Base-by-base conservation (phyloP, 768 basidiomycete genomes). In the Tephrocybe sp. region DNA sequence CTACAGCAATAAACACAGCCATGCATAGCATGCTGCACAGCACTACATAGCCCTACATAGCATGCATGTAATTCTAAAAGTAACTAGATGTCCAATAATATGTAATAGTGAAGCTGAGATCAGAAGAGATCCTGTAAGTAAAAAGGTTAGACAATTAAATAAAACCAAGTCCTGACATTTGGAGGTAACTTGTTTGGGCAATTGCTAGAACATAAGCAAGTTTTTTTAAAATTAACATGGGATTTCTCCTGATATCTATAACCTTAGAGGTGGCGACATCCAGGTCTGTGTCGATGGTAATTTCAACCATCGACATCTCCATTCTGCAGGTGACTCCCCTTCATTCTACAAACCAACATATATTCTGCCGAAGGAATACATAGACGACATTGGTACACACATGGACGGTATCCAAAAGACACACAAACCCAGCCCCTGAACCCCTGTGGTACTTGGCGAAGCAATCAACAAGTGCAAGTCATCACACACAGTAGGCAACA, bases 261-360 rank as follows among this genome's bases (percentile, higher is more conserved):
- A 31, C n/a, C 21, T 24, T n/a, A 66, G 70, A 1, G 71, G 74
- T 0, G 67, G 63, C 1, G 71, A 76, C 46, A 58, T 75, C 6
- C 72, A 74, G 24, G 53, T 75, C 0, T 63, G 62, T 0, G 59
- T 60, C 0, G 69, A 75, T 57, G 69, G 70, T 0, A 73, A 72
- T 32, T 74, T 75, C 49, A 67, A 71, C 34, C 71, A 76, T 49
- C 54, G 63, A 0, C 74, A 77, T 44, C 41, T 59, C 2, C 16
- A 41, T 1, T 44, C 53, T 2, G 67, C 64, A 0, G 69, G 69
- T 1, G 61, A 73, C 37, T 60, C 67, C 18, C 65, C 69, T 0
- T 16, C 36, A 1, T 70, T 69, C 25, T 66, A 72, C 26, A 51
- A 69, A 1, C 67, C 68, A 0, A 37, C 44, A 0, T 68, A 66